Base-by-base conservation (phyloP, 2,329 filamentous ascomycete species). In the Plectosphaerella plurivora region DNA sequence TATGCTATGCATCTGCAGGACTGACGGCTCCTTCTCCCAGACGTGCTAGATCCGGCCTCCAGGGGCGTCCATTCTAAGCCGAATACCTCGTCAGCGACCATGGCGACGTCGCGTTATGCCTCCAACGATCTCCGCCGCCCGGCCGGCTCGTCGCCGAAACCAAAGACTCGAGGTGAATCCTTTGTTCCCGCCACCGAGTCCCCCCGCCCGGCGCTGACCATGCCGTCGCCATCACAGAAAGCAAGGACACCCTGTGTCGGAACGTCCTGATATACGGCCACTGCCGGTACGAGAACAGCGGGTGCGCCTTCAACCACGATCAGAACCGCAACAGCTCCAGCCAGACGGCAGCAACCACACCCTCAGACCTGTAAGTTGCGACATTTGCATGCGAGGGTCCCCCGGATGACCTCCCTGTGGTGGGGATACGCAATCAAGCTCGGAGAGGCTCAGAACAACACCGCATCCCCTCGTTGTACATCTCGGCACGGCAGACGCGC, bases 231-330 rank as follows among this genome's bases (percentile, higher is more conserved):
- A 10, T 33, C 52, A 45, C 59, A 88, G 87, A 89, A 73, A 89
- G 88, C 68, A 95, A 93, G 73, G 91, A 95, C 67, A 96, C 90
- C 7, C 81, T 93, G 53, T 97, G 91, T 73, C 87, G 91, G 65
- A 96, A 97, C 72, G 87, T 97, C 56, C 82, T 91, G 56, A 96
- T 97, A 63, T 96, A 96, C 69, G 91, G 91, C 52, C 89, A 93
- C 71, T 97, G 91, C 70, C 87, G 91, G 58, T 96, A 91, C 71
- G 89, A 95, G 74, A 90, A 95, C 66, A 87, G 89, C 73, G 91
- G 89, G 73, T 96, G 91, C 72, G 85, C 88, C 59, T 96, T 95
- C 73, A 94, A 91, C 65, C 91, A 96, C 72, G 89, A 94, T 60
- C 82, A 84, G 54, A 79, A 83, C 60, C 91, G 86, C 70, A 73